Conservation (phyloP, 768 basidiomycete genomes). For the Rhodotorula paludigena region DNA sequence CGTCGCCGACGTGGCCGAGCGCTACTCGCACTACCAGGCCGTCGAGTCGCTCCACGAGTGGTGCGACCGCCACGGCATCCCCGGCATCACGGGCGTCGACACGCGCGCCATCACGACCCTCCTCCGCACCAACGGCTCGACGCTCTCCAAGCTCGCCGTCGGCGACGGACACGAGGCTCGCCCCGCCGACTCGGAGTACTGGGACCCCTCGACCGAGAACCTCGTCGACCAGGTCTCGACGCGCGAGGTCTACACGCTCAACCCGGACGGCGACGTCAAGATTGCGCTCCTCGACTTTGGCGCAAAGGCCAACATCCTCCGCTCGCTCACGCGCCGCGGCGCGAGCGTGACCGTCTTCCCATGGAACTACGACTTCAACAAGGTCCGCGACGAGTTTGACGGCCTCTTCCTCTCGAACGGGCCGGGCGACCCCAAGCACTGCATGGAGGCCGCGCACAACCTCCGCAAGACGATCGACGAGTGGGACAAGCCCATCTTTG, state of each 20-base stretch:
- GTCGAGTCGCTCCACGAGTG: slow-evolving; percentile 88
- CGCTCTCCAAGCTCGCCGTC: slow-evolving; percentile 81
- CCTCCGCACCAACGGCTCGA: slow-evolving; percentile 93
- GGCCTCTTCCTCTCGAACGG: slow-evolving; percentile 96
- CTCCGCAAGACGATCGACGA: slow-evolving; percentile 74
- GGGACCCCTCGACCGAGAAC: slow-evolving; percentile 88
- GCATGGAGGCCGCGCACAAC: slow-evolving; percentile 74
- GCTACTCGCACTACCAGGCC: slow-evolving; percentile 88
- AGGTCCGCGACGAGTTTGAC: slow-evolving; percentile 80
- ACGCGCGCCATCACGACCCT: slow-evolving; percentile 92
- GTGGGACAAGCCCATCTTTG: slow-evolving; percentile 92
- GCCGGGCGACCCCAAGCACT: slow-evolving; percentile 86
- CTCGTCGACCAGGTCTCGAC: slow-evolving; percentile 91
- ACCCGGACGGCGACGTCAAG: slow-evolving; percentile 77
- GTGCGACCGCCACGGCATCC: slow-evolving; percentile 84
- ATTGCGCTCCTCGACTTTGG: slow-evolving; percentile 97
- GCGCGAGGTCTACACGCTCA: slow-evolving; percentile 72
- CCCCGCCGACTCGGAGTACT: slow-evolving; percentile 69
- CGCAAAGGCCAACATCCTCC: slow-evolving; percentile 93
- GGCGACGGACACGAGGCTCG: slow-evolving; percentile 63
- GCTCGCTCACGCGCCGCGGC: slow-evolving; percentile 81
- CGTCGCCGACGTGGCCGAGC: slow-evolving; percentile 89
- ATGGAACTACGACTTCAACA: slow-evolving; percentile 96
- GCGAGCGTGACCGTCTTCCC: slow-evolving; percentile 92
- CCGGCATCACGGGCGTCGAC: slow-evolving; percentile 93